Evolutionary conservation across 2,329 filamentous ascomycete genomes (phyloP).

Genomic region (Escovopsis weberi): DNA sequence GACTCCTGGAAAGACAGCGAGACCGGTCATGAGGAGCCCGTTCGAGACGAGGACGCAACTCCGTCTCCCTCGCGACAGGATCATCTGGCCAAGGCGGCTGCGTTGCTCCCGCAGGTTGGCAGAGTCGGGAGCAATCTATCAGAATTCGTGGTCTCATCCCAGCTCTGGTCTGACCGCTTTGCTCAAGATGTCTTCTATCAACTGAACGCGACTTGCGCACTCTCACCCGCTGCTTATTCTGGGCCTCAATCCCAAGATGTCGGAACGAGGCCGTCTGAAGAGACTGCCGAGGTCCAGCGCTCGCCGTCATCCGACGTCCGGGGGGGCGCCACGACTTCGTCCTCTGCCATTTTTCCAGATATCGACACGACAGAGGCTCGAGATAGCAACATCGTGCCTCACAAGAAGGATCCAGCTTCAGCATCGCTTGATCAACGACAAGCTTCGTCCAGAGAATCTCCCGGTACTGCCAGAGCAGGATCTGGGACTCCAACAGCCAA

Average conservation of each 20-base stretch:
- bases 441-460: not conserved
- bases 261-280: not conserved
- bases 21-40: conserved; percentile 45
- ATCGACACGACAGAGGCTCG: not conserved
- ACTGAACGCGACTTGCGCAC: conserved; percentile 3
- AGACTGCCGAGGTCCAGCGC: not conserved
- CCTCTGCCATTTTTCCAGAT: not conserved
- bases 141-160: not conserved
- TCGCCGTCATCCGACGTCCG: not conserved
- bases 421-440: not conserved
- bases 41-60: conserved; percentile 17
- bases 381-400: not conserved
- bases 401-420: conserved; percentile 1
- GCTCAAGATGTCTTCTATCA: not conserved
- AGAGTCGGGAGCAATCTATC: not conserved
- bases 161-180: not conserved
- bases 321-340: not conserved
- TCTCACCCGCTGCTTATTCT: not conserved
- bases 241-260: not conserved
- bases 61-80: not conserved
- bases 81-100: not conserved
- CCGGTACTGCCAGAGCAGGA: not conserved
- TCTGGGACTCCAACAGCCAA: not conserved
- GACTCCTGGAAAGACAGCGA: conserved; percentile 84
- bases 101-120: not conserved